A percentile compares a stretch with the other conserved stretches of the same genome.
These are phyloP conservation scores for Nigrograna mackinnonii DNA, from an alignment of 2,329 filamentous ascomycete species.

Conservation along the genomic window DNA sequence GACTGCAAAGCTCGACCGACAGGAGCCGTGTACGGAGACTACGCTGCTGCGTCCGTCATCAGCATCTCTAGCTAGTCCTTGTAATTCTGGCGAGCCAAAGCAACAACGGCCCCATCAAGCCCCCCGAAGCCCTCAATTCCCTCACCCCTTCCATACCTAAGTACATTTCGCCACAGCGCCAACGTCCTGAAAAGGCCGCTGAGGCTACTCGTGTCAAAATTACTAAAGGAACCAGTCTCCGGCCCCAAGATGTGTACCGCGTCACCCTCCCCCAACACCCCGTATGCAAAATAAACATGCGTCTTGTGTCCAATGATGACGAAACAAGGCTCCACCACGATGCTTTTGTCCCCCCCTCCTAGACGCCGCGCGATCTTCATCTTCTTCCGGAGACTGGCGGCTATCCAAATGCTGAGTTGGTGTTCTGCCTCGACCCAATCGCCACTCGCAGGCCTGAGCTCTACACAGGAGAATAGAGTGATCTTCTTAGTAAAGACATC, in stretches of 20 bases:
- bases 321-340: conserved; percentile 12
- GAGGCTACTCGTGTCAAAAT: conserved; percentile 7
- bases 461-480: conserved; percentile 3
- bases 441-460: conserved; percentile 2
- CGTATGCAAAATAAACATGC: conserved; percentile 12
- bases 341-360: neutral
- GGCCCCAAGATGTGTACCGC: conserved; percentile 10
- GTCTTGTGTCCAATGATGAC: conserved; percentile 9
- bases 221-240: conserved; percentile 6
- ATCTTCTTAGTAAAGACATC: conserved; percentile 6
- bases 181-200: conserved; percentile 10
- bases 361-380: conserved; percentile 2
- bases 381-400: conserved; percentile 10
- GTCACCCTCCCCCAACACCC: conserved; percentile 3
- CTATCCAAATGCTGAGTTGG: conserved; percentile 2
- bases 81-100: too few relatives aligned
- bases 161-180: conserved; percentile 10
- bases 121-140: conserved; percentile 9
- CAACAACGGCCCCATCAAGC: too few relatives aligned
- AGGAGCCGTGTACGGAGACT: too few relatives aligned
- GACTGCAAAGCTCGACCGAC: too few relatives aligned
- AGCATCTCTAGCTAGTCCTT: too few relatives aligned
- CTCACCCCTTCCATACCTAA: conserved; percentile 11
- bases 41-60: too few relatives aligned
- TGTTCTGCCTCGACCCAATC: conserved; percentile 1